A percentile compares a stretch with the other conserved stretches of the same genome.
These are phyloP conservation scores for Euphorbia corollata DNA, from an alignment of 441 rosid species.

Conservation along the genomic window DNA sequence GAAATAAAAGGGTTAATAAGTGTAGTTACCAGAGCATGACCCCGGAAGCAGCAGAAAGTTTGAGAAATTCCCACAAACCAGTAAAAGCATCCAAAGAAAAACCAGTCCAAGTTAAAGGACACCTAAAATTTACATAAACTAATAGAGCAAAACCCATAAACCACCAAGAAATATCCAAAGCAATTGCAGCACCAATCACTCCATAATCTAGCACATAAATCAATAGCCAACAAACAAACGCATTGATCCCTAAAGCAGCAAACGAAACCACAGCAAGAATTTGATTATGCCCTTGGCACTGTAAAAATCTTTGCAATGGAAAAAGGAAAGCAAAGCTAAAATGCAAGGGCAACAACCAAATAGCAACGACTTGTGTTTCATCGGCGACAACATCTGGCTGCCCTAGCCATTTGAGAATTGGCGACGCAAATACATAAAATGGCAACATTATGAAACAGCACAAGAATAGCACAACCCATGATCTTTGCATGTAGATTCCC, in stretches of 20 bases:
- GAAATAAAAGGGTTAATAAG: background rate
- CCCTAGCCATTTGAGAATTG: slow-evolving; percentile 47
- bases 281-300: slow-evolving; percentile 50
- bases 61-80: slow-evolving; percentile 61
- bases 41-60: slow-evolving; percentile 70
- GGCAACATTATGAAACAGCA: slow-evolving; percentile 56
- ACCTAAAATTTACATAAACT: slow-evolving; percentile 35
- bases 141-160: slow-evolving; percentile 33
- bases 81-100: slow-evolving; percentile 56
- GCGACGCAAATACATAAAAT: slow-evolving; percentile 51
- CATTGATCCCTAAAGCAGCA: slow-evolving; percentile 35
- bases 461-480: slow-evolving; percentile 59
- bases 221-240: slow-evolving; percentile 49
- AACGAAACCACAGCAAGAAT: slow-evolving; percentile 46
- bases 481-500: slow-evolving; percentile 70
- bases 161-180: slow-evolving; percentile 71
- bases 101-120: slow-evolving; percentile 71
- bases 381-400: slow-evolving; percentile 73
- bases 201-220: slow-evolving; percentile 45
- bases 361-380: slow-evolving; percentile 41
- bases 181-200: slow-evolving; percentile 51
- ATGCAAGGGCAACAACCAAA: slow-evolving; percentile 60
- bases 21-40: slow-evolving; percentile 57
- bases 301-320: slow-evolving; percentile 57
- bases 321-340: slow-evolving; percentile 64